phyloP scores from a whole-genome alignment of 129 eudicot genomes.

The Cynara cardunculus region DNA sequence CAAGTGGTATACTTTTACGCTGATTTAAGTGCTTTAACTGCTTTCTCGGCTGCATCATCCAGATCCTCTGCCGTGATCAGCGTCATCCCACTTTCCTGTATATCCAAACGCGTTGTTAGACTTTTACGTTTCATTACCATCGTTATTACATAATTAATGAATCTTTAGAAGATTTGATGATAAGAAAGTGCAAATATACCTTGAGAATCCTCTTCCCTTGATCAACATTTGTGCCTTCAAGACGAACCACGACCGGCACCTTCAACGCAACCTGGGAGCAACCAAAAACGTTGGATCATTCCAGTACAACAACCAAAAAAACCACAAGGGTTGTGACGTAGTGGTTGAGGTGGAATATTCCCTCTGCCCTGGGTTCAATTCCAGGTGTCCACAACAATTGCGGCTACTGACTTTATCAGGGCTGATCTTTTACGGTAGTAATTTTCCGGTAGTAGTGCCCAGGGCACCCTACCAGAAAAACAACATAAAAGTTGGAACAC shows the following conservation, averaged over 20 bases:
- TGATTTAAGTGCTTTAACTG: conserved; percentile 61
- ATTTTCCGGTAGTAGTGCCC: too few species aligned
- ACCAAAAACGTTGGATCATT: neutral
- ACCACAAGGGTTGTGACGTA: neutral
- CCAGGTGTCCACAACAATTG: too few species aligned
- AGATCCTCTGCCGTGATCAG: conserved; percentile 92
- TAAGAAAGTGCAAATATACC: conserved; percentile 31
- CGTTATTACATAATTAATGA: neutral
- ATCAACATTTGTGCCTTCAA: conserved; percentile 96
- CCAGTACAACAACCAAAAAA: neutral
- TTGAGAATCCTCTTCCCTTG: conserved; percentile 91
- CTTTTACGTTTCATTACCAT: neutral
- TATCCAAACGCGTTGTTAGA: neutral
- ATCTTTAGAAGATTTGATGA: neutral
- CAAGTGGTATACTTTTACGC: neutral
- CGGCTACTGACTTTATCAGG: too few species aligned
- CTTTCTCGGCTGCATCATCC: conserved; percentile 96
- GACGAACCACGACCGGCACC: conserved; percentile 94
- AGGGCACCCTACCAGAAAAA: too few species aligned
- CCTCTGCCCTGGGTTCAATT: too few species aligned
- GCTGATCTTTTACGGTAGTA: too few species aligned
- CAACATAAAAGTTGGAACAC: too few species aligned
- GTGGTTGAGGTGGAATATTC: too few species aligned
- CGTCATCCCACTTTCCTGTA: conserved; percentile 89
- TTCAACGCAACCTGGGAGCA: conserved; percentile 67